phyloP scores from a whole-genome alignment of 1,139 yeast species.

The Sugiyamaella pinicola region DNA sequence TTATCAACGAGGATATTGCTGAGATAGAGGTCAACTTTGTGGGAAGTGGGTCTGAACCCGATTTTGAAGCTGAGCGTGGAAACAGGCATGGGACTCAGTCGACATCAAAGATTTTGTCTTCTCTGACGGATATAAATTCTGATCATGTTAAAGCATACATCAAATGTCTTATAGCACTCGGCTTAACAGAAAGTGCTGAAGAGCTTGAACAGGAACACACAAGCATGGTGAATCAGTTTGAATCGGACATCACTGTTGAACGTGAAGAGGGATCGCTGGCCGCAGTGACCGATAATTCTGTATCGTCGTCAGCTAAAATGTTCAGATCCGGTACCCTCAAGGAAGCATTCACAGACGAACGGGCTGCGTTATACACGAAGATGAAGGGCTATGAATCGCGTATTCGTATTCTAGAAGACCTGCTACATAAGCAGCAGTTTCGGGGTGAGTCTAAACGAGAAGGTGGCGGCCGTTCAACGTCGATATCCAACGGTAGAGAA shows the following conservation, averaged over 20 bases:
- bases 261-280: background rate
- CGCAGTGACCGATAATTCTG: background rate
- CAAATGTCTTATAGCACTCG: constrained; percentile 27
- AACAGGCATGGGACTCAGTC: background rate
- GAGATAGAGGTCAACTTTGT: constrained; percentile 22
- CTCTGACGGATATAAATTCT: constrained; percentile 12
- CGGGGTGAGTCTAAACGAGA: constrained; percentile 11
- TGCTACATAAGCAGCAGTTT: constrained; percentile 43
- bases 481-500: constrained; percentile 2
- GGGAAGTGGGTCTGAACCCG: constrained; percentile 4
- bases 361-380: constrained; percentile 1
- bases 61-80: background rate
- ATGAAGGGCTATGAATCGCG: constrained; percentile 42
- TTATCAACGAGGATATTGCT: constrained; percentile 23
- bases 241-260: constrained; percentile 1
- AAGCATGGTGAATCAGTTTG: constrained; percentile 3
- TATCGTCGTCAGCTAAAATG: background rate
- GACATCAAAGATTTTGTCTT: background rate
- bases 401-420: constrained; percentile 44
- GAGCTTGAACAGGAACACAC: constrained; percentile 27
- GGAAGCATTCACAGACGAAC: constrained; percentile 7
- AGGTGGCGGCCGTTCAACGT: constrained; percentile 10
- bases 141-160: constrained; percentile 31
- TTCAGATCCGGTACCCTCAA: constrained; percentile 11
- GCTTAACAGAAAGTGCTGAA: constrained; percentile 31